Evolutionary conservation across 257 asterid genomes (phyloP).

Genomic region (Ilex asprella): DNA sequence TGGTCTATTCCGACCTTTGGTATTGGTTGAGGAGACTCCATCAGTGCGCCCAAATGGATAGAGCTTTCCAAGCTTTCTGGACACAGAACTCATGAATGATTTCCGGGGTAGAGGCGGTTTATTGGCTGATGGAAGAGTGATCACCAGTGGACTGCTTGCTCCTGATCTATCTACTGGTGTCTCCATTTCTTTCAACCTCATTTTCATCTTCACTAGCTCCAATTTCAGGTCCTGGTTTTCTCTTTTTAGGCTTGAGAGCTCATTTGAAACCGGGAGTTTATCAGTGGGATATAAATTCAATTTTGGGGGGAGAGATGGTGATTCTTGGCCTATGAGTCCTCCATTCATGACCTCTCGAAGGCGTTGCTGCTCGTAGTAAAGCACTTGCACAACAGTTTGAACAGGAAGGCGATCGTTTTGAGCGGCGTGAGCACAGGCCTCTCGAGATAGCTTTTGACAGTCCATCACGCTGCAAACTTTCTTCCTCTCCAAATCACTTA

Average conservation of each 20-base stretch:
- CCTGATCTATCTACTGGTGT: conserved; percentile 23
- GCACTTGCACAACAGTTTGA: conserved; percentile 81
- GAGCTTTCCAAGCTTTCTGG: conserved; percentile 46
- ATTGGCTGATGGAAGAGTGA: conserved; percentile 27
- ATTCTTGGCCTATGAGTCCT: conserved; percentile 18
- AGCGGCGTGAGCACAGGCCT: conserved; percentile 89
- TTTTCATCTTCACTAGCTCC: conserved; percentile 53
- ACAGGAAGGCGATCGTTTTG: conserved; percentile 83
- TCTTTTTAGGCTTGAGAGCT: conserved; percentile 32
- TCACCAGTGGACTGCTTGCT: conserved; percentile 25
- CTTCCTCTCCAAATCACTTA: conserved; percentile 73
- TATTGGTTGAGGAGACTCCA: conserved; percentile 26
- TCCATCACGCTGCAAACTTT: conserved; percentile 84
- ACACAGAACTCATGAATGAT: conserved; percentile 63
- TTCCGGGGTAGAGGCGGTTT: conserved; percentile 65
- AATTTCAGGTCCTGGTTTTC: conserved; percentile 72
- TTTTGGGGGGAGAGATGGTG: conserved; percentile 30
- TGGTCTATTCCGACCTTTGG: conserved; percentile 46
- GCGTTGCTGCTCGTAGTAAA: conserved; percentile 83
- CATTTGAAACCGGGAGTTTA: conserved; percentile 25
- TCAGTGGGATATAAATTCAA: conserved; percentile 22
- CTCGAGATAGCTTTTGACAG: conserved; percentile 82
- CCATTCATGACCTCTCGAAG: conserved; percentile 58
- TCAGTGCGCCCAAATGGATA: conserved; percentile 42
- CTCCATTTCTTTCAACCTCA: conserved; percentile 51